phyloP scores from a whole-genome alignment of 108 stramenopile species.

The Seminavis robusta region DNA sequence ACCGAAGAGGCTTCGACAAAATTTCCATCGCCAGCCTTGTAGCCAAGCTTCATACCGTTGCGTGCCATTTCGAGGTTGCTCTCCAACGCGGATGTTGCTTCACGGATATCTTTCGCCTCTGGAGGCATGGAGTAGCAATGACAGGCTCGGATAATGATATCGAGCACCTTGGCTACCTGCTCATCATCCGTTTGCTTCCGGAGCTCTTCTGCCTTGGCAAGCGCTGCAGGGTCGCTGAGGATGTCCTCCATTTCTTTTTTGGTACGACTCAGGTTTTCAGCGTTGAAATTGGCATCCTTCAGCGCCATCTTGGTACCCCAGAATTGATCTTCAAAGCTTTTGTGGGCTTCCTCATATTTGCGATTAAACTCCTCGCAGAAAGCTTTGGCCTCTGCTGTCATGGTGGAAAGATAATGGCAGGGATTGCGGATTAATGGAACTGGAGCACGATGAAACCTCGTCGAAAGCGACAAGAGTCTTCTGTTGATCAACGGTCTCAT shows the following conservation, averaged over 20 bases:
- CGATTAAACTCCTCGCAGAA: slow-evolving; percentile 59
- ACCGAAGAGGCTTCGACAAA: slow-evolving; percentile 58
- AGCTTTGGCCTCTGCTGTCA: slow-evolving; percentile 13
- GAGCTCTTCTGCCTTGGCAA: slow-evolving; percentile 35
- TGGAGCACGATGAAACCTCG: no score
- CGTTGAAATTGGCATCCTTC: slow-evolving; percentile 28
- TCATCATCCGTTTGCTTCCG: slow-evolving; percentile 19
- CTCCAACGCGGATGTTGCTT: slow-evolving; percentile 49
- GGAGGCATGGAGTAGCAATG: slow-evolving; percentile 51
- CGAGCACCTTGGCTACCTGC: slow-evolving; percentile 42
- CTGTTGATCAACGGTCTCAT: no score
- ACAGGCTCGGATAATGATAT: slow-evolving; percentile 49
- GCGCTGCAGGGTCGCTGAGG: slow-evolving; percentile 35
- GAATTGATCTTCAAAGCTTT: slow-evolving; percentile 63
- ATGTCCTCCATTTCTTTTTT: slow-evolving; percentile 71
- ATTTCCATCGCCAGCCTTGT: slow-evolving; percentile 25
- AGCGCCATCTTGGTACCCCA: slow-evolving; percentile 83
- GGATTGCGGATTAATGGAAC: background rate
- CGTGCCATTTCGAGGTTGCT: slow-evolving; percentile 49
- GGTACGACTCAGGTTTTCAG: slow-evolving; percentile 49
- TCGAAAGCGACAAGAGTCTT: no score
- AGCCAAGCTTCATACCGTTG: slow-evolving; percentile 49
- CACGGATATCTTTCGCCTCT: slow-evolving; percentile 45
- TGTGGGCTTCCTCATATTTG: slow-evolving; percentile 48
- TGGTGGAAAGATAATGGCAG: background rate